Conservation (phyloP, 805 yeast genomes). For the Metschnikowia proteae region DNA sequence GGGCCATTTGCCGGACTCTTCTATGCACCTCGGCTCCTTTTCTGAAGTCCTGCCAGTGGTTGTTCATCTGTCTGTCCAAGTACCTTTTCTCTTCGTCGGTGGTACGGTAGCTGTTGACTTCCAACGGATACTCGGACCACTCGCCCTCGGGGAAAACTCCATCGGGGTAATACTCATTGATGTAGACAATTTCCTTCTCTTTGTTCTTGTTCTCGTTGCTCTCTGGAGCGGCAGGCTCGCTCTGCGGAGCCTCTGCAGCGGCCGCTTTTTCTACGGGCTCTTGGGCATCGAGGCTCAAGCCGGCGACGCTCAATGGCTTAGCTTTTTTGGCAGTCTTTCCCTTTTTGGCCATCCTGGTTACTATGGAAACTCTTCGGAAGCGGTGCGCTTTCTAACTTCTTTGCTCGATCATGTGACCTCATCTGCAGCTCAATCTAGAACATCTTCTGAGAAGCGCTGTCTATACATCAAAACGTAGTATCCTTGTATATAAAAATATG, state of each 20-base stretch:
- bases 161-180: conserved; percentile 65
- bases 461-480: not conserved
- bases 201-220: conserved; percentile 47
- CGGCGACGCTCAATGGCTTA: conserved; percentile 9
- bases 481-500: conserved; percentile 1
- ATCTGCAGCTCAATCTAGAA: not conserved
- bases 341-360: not conserved
- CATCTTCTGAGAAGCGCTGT: too few species aligned
- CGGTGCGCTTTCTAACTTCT: not conserved
- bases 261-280: not conserved
- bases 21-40: conserved; percentile 96
- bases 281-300: conserved; percentile 7
- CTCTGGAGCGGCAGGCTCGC: conserved; percentile 3
- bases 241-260: not conserved
- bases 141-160: conserved; percentile 83
- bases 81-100: conserved; percentile 86
- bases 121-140: conserved; percentile 74
- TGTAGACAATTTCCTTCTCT: conserved; percentile 51
- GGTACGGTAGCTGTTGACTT: conserved; percentile 61
- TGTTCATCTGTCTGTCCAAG: conserved; percentile 59
- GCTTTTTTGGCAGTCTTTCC: conserved; percentile 4
- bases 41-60: conserved; percentile 81
- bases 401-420: conserved; percentile 7
- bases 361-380: not conserved
- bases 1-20: conserved; percentile 79